These are phyloP conservation scores for Bacidia gigantensis DNA, from an alignment of 495 filamentous ascomycete species.

Conservation along the genomic window DNA sequence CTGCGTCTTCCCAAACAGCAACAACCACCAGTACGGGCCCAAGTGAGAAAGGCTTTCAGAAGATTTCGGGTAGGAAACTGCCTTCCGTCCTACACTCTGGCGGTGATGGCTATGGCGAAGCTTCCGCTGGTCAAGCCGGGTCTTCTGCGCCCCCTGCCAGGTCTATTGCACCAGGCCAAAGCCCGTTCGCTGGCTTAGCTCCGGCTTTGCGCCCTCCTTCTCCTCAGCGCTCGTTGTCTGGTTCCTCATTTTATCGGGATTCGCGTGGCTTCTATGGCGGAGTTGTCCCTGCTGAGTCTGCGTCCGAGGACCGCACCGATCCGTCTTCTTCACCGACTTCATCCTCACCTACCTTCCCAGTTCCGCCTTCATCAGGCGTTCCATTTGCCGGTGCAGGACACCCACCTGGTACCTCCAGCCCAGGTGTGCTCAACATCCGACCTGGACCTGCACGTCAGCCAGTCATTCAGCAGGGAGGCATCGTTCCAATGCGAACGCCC, in stretches of 20 bases:
- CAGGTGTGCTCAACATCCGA: slow-evolving; percentile 26
- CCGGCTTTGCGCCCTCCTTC: slow-evolving; percentile 11
- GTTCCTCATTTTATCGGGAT: slow-evolving; percentile 28
- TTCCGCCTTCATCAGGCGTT: slow-evolving; percentile 9
- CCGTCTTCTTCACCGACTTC: slow-evolving; percentile 17
- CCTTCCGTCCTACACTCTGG: slow-evolving; percentile 53
- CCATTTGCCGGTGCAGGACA: slow-evolving; percentile 24
- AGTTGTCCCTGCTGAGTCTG: slow-evolving; percentile 8
- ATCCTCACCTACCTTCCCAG: slow-evolving; percentile 19
- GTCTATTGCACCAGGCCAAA: slow-evolving; percentile 3
- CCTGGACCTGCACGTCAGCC: slow-evolving; percentile 39
- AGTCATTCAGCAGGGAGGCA: slow-evolving; percentile 28
- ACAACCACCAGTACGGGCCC: slow-evolving; percentile 23
- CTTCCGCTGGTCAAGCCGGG: slow-evolving; percentile 5
- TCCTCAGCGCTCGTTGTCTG: slow-evolving; percentile 22
- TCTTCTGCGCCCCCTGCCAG: slow-evolving; percentile 1
- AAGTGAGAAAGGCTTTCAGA: slow-evolving; percentile 43
- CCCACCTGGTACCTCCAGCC: slow-evolving; percentile 1
- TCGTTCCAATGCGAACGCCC: slow-evolving; percentile 16
- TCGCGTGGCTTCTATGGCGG: slow-evolving; percentile 27
- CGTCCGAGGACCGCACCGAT: slow-evolving; percentile 8
- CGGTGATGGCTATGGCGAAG: slow-evolving; percentile 53
- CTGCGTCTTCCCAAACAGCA: slow-evolving; percentile 19
- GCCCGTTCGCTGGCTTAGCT: slow-evolving; percentile 9
- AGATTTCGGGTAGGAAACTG: slow-evolving; percentile 60